Conservation (phyloP, 2,329 filamentous ascomycete species). For the Coniella lustricola region DNA sequence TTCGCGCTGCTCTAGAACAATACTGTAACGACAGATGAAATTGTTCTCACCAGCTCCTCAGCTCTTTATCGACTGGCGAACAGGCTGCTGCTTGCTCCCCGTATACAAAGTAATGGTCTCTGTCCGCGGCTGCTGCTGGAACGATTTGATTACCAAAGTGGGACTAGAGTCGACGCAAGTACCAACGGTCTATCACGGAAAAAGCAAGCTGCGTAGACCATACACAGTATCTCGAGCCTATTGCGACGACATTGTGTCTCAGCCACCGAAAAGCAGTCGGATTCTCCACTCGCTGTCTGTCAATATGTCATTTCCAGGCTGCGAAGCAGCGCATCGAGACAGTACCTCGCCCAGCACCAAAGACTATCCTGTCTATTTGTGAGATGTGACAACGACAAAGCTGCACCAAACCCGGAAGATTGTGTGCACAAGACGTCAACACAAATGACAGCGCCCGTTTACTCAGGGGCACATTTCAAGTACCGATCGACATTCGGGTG, state of each 20-base stretch:
- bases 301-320: not conserved
- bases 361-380: not conserved
- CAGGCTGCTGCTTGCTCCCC: too few relatives aligned
- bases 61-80: too few relatives aligned
- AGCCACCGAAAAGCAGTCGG: constrained; percentile 7
- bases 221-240: constrained; percentile 5
- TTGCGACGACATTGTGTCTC: constrained; percentile 14
- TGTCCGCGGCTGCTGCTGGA: not conserved
- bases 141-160: constrained; percentile 3
- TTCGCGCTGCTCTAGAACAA: too few relatives aligned
- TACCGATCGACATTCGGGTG: too few relatives aligned
- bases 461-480: too few relatives aligned
- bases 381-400: not conserved
- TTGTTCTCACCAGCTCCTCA: too few relatives aligned
- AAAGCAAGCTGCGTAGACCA: not conserved
- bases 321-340: not conserved
- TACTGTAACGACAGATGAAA: too few relatives aligned
- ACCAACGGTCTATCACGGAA: not conserved
- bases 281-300: not conserved
- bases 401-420: too few relatives aligned
- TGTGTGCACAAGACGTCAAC: too few relatives aligned
- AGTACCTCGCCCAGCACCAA: not conserved
- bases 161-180: not conserved
- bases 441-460: too few relatives aligned
- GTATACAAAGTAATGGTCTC: not conserved